Conservation (phyloP, 2,329 filamentous ascomycete genomes). For the Paraconiothyrium sp. region DNA sequence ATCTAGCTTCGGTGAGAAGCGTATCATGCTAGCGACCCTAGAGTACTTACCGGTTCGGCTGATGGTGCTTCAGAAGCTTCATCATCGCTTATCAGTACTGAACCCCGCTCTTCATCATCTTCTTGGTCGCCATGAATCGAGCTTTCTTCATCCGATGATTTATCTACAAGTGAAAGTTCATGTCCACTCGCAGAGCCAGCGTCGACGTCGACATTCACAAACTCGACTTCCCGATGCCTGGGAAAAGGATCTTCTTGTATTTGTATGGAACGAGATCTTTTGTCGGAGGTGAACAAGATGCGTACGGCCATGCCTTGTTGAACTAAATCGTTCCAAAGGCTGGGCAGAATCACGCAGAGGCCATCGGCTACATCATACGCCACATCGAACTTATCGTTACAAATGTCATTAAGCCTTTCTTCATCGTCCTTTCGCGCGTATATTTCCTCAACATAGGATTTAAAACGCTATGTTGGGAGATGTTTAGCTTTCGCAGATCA, state of each 20-base stretch:
- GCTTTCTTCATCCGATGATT: neutral
- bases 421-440: conserved; percentile 11
- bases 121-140: conserved; percentile 4
- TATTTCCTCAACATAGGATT: conserved; percentile 17
- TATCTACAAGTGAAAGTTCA: neutral
- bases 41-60: conserved; percentile 13
- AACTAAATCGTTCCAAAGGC: conserved; percentile 15
- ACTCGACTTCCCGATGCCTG: neutral
- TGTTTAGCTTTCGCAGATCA: neutral
- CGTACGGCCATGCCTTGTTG: conserved; percentile 5
- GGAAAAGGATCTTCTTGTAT: neutral
- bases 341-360: conserved; percentile 15
- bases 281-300: conserved; percentile 7
- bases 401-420: conserved; percentile 6
- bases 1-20: neutral
- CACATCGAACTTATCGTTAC: conserved; percentile 20
- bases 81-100: conserved; percentile 13
- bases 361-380: neutral
- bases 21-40: too few relatives aligned
- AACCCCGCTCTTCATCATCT: conserved; percentile 13
- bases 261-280: neutral
- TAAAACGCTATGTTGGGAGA: conserved; percentile 11
- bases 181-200: neutral
- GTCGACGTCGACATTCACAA: conserved; percentile 3
- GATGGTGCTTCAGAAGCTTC: conserved; percentile 10